phyloP scores from a whole-genome alignment of 2,329 filamentous ascomycete species.

The Pyrenophora graminea region DNA sequence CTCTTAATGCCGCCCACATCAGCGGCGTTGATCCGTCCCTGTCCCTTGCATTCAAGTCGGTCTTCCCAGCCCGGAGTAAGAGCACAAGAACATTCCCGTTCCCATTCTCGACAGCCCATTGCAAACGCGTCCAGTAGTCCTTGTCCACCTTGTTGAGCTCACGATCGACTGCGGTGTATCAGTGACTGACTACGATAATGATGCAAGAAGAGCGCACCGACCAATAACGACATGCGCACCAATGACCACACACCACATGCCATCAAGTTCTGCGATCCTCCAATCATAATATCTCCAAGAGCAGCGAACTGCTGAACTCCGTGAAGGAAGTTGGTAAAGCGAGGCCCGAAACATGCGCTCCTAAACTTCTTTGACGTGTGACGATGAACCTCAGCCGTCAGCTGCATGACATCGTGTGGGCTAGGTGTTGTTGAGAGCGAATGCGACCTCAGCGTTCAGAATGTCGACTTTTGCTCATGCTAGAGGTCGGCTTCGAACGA shows the following conservation, averaged over 20 bases:
- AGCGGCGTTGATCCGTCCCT: not conserved
- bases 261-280: constrained; percentile 52
- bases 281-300: constrained; percentile 50
- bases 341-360: constrained; percentile 47
- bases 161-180: constrained; percentile 31
- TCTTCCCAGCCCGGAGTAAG: not conserved
- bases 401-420: constrained; percentile 18
- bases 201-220: constrained; percentile 26
- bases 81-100: constrained; percentile 4
- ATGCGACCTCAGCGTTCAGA: constrained; percentile 3
- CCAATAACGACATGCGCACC: constrained; percentile 50
- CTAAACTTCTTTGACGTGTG: constrained; percentile 14
- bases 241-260: constrained; percentile 54
- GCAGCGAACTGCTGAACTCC: constrained; percentile 51
- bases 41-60: not conserved
- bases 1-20: not conserved
- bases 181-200: constrained; percentile 23
- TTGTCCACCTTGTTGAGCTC: not conserved
- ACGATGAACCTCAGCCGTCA: constrained; percentile 49
- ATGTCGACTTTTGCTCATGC: constrained; percentile 10
- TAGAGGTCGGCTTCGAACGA: constrained; percentile 11
- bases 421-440: constrained; percentile 1
- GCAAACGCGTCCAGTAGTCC: not conserved
- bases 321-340: constrained; percentile 49
- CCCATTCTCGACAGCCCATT: constrained; percentile 1